Evolutionary conservation across 441 rosid genomes (phyloP), one percentile per base, ranked within the genome.

Genomic region (Sinapis alba): DNA sequence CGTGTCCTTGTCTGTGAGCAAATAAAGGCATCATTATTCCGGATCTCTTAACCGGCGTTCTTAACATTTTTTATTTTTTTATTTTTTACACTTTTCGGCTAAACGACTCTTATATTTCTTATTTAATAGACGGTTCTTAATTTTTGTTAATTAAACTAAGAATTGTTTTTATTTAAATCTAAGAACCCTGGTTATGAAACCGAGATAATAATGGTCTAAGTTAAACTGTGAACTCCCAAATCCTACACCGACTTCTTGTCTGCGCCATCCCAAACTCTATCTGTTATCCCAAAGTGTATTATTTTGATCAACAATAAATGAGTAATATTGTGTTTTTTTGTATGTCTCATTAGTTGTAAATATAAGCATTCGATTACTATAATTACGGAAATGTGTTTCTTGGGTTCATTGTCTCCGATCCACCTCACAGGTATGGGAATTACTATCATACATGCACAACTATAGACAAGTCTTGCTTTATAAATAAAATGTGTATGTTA

Each of bases 1-100:
- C 83, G 88, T 84, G 89, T 71, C 73, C 12, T 5, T 75, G 80
- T 79, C 54, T 57, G 32, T 24, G 26, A 38, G 18, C 65, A 26
- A 59, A 38, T 28, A 67, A n/a, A n/a, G n/a, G n/a, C n/a, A n/a
- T n/a, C n/a, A n/a, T n/a, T n/a, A n/a, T n/a, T n/a, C n/a, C n/a
- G n/a, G n/a, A n/a, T n/a, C n/a, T n/a, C n/a, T n/a, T n/a, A n/a
- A n/a, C n/a, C n/a, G n/a, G n/a, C n/a, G n/a, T n/a, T n/a, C n/a
- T n/a, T n/a, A n/a, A n/a, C n/a, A n/a, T n/a, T n/a, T n/a, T n/a
- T n/a, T n/a, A n/a, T n/a, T n/a, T n/a, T n/a, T n/a, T n/a, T n/a
- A n/a, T n/a, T n/a, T n/a, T n/a, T n/a, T n/a, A n/a, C n/a, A n/a
- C n/a, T n/a, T n/a, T n/a, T n/a, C n/a, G n/a, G n/a, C n/a, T n/a